Evolutionary conservation across 1,139 yeast species (phyloP), one percentile per base, ranked within the genome.

Genomic region (Arxiozyma slooffiae): DNA sequence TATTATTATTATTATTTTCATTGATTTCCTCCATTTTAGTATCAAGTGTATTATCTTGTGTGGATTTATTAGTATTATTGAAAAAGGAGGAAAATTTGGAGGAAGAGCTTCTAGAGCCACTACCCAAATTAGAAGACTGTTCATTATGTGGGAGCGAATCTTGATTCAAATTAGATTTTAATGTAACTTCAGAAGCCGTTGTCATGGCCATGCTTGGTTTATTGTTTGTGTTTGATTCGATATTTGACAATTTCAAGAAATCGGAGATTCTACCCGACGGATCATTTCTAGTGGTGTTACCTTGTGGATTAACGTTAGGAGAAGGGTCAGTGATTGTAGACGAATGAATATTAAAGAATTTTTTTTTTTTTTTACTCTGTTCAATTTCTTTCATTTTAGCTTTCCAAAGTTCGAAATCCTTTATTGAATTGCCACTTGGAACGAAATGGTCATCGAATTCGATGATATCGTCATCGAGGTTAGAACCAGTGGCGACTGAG

Each of bases 331-430:
- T 44, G 21, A 3, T 21, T 3, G 20, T 38, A n/a, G n/a, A n/a
- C n/a, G n/a, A n/a, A n/a, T 30, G 36, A 30, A 11, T 16, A 30
- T 30, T 30, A n/a, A n/a, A n/a, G n/a, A n/a, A 40, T n/a, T 14
- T n/a, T 38, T 41, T 44, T 14, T 45, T 48, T 37, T 46, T 52
- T 74, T 74, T 75, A 53, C 71, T 74, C 46, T 75, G 74, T 49
- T 81, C 84, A 61, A 80, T 78, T 48, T 72, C 71, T 57, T 76
- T 77, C 81, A 80, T 78, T 60, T 74, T 74, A 47, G 77, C 71
- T 65, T 81, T 82, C 87, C 89, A 84, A 54, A 74, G 74, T 64
- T 84, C 94, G 61, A 84, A 84, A 59, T 83, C 92, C 50, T 80
- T 81, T 21, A 82, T 82, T 1, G 85, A 76, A 53, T 77, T 80